These are phyloP conservation scores for Aspergillus incahuasiensis DNA, from an alignment of 495 filamentous ascomycete species.

Conservation along the genomic window DNA sequence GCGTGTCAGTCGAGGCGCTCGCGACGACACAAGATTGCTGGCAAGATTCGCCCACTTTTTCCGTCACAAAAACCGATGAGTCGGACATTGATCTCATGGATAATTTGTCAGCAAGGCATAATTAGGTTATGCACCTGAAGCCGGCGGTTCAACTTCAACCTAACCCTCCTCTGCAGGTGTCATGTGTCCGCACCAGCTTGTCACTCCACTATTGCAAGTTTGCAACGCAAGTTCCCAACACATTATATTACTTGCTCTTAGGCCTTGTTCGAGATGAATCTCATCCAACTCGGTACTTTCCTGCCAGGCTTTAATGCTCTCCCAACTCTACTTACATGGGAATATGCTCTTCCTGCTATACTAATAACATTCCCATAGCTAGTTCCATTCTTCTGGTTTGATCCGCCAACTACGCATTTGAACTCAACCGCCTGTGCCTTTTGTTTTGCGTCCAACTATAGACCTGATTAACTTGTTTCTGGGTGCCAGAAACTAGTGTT, in stretches of 20 bases:
- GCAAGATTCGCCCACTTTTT: background rate
- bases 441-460: background rate
- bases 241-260: background rate
- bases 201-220: too few relatives aligned
- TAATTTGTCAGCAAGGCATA: slow-evolving; percentile 1
- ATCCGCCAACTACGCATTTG: background rate
- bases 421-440: background rate
- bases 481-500: background rate
- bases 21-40: background rate
- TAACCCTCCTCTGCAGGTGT: background rate
- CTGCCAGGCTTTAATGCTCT: background rate
- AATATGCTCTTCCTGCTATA: background rate
- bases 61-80: background rate
- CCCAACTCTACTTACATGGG: background rate
- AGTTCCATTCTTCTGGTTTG: background rate
- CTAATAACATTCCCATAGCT: background rate
- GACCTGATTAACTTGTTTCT: background rate
- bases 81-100: background rate
- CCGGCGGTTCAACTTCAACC: too few relatives aligned
- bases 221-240: background rate
- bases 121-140: background rate
- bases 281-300: background rate
- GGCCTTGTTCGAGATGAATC: background rate
- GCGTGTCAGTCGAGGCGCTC: background rate
- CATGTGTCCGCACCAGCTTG: slow-evolving; percentile 3